Evolutionary conservation across 2,329 filamentous ascomycete genomes (phyloP), one percentile per base, ranked within the genome.

Genomic region (Sporothrix curviconia): DNA sequence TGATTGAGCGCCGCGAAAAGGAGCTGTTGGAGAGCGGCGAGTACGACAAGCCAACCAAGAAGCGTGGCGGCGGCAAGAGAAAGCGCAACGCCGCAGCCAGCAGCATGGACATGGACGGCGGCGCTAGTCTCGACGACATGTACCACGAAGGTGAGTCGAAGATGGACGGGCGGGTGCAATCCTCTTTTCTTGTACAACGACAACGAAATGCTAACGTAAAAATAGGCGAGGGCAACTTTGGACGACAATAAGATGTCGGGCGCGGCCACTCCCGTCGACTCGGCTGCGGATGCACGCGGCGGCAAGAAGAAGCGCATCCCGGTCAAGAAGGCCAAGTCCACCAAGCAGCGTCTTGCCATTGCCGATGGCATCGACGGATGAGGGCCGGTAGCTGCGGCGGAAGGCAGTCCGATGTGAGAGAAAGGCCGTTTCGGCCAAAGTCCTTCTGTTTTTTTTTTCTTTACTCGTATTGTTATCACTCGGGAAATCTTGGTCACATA

Each of bases 221-320:
- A 61, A 55, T 67, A 97, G 92, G 92, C 66, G 94, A 99, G 79
- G 94, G 94, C 60, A 85, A 96, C 70, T 99, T 99, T 73, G 92
- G n/a, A 97, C 65, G 91, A 95, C 65, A 62, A 62, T 64, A 94
- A 95, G 68, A 83, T 84, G 24, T 95, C 89, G 3, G 94, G 92
- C 36, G 85, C 91, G 0, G 90, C 89, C 3, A 96, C 94, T 1
- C 92, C 91, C 0, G 80, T 87, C 11, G 83, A 58, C 1, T 40
- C 28, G 9, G 58, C 32, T 17, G 78, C 75, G 64, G 67, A 72
- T 57, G 69, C 78, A 68, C 77, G 82, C 72, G 69, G 78, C 68
- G 77, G 82, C 73, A 83, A 87, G 76, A 79, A 84, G 69, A 73
- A 75, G 67, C 66, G 71, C 56, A 65, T 70, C 55, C 69, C 74